Evolutionary conservation across 805 yeast genomes (phyloP), one percentile per base, ranked within the genome.

Genomic region (Yarrowia osloensis): DNA sequence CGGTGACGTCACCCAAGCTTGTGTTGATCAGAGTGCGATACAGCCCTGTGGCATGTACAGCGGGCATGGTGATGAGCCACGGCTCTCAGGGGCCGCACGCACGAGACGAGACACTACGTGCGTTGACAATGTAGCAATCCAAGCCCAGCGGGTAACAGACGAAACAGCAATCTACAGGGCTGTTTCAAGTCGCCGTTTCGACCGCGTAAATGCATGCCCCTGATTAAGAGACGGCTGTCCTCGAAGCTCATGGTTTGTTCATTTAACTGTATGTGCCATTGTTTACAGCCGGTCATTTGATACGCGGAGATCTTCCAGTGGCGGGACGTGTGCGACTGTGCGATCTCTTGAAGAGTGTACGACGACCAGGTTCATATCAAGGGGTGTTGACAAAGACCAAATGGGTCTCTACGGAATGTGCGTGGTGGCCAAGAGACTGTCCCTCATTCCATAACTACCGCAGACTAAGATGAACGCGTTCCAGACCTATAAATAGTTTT

Each of bases 1-100:
- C 54, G 21, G 54, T 47, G 54, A 47, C 54, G 54, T 47, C 54
- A 47, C 54, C 22, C 35, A 47, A 47, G 35, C 55, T 49, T 19
- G 39, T 19, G 37, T n/a, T 19, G 12, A 49, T 49, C 55, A 29
- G 39, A 31, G 55, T 29, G 26, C 21, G 26, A 9, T 29, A 49
- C 24, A 49, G 35, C 39, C 24, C 37, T 29, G 55, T 19, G 11
- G 17, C 26, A 12, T 21, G 55, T 49, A 49, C 37, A n/a, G 35
- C 17, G 6, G 15, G 39, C 55, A 49, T 22, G 29, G 21, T n/a
- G 50, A 26, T 17, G 17, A 46, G 28, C 46, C 46, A 21, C 46
- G 15, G 46, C 31, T 24, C 21, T 7, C 22, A 42, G 47, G 47
- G 47, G 26, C 19, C 13, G n/a, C 15, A 17, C 19, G 40, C 11